These are phyloP conservation scores for Kodamaea kakaduensis DNA, from an alignment of 805 yeast species.

Conservation along the genomic window DNA sequence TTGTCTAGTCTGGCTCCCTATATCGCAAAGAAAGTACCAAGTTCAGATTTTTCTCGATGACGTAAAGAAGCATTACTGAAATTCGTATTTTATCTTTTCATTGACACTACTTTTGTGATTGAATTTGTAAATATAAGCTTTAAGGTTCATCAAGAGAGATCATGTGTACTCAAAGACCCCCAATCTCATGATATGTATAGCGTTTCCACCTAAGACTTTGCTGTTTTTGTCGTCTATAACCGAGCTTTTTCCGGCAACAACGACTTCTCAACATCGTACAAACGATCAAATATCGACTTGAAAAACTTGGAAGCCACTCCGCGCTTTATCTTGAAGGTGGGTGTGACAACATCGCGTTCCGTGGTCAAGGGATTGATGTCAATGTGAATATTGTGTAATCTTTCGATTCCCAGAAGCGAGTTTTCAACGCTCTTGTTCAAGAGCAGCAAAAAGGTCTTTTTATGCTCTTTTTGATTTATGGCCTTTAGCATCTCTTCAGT, in stretches of 20 bases:
- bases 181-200: too few relatives aligned
- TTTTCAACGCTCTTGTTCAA: slow-evolving; percentile 23
- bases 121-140: too few relatives aligned
- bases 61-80: too few relatives aligned
- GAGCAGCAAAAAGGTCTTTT: slow-evolving; percentile 17
- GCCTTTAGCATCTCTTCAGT: slow-evolving; percentile 18
- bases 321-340: slow-evolving; percentile 16
- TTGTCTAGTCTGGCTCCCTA: too few relatives aligned
- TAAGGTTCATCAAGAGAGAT: too few relatives aligned
- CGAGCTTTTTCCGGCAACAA: slow-evolving; percentile 5
- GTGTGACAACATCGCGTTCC: slow-evolving; percentile 18
- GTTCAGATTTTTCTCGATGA: too few relatives aligned
- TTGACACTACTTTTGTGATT: too few relatives aligned
- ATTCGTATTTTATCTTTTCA: too few relatives aligned
- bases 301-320: slow-evolving; percentile 26
- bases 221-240: too few relatives aligned
- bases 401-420: slow-evolving; percentile 29
- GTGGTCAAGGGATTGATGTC: slow-evolving; percentile 29
- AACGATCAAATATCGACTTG: slow-evolving; percentile 7
- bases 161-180: too few relatives aligned
- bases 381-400: slow-evolving; percentile 27
- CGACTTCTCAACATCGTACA: slow-evolving; percentile 13
- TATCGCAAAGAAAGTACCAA: too few relatives aligned
- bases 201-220: too few relatives aligned
- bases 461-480: slow-evolving; percentile 22